Evolutionary conservation across 768 basidiomycete species (phyloP), one percentile per base, ranked within the genome.

Genomic region (Russula dissimulans): DNA sequence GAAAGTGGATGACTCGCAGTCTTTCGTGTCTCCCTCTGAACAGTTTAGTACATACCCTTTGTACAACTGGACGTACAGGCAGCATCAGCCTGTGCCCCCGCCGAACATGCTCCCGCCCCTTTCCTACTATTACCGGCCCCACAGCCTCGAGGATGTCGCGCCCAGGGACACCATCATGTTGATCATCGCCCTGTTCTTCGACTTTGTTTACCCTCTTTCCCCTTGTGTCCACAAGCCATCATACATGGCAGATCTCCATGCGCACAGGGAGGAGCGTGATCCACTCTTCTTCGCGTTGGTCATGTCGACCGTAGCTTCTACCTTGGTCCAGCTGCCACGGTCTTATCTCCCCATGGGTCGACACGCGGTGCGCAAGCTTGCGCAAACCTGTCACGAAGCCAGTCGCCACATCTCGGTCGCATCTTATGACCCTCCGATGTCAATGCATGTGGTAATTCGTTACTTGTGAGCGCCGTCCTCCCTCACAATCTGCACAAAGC

Each of bases 191-290:
- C 81, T 95, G 12, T 97, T 92, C 75, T 95, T 95, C 70, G 93
- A 95, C 71, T 95, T 91, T 69, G 90, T 95, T 50, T 93, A 93
- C 71, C 88, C 90, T 9, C 79, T 95, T 36, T 95, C 90, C 9
- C 93, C 93, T 5, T 92, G 89, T 71, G 75, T 97, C 46, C 94
- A 97, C 75, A 89, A 88, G 69, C 91, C 91, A 31, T 89, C 88
- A 1, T 94, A 94, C 71, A 86, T 92, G 83, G 86, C 89, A n/a
- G 93, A 93, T 73, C 76, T 97, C 34, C 83, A 86, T 63, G 77
- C 83, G 0, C 82, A 81, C 45, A 74, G 90, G 59, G 93, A 95
- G 73, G 91, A 94, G 69, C 81, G 83, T 18, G 89, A 95, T 67
- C 91, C 91, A 31, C 81, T 95, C 42, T 95, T 94, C 76, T 94